Evolutionary conservation across 371 early-diverging fungal species (phyloP).

Genomic region (Rhizopus microsporus): DNA sequence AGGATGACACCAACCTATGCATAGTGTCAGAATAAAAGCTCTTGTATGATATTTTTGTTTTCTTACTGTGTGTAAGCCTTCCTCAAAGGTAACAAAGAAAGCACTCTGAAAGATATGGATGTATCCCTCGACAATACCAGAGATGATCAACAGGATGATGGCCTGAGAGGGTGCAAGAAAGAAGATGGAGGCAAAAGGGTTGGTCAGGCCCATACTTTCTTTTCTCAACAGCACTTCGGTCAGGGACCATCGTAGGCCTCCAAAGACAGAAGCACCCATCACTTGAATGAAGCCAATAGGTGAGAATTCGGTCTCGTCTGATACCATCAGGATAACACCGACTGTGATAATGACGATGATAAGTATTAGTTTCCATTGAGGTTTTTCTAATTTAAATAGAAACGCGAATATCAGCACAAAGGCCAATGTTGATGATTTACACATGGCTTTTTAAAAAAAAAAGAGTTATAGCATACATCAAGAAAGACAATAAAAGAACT

Average conservation of each 20-base stretch:
- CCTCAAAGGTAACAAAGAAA: conserved; percentile 44
- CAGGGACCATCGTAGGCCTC: conserved; percentile 86
- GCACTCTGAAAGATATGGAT: conserved; percentile 54
- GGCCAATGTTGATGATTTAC: conserved; percentile 87
- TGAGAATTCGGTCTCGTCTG: conserved; percentile 77
- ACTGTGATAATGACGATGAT: conserved; percentile 77
- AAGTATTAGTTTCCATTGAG: conserved; percentile 64
- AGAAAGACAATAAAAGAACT: conserved; percentile 12
- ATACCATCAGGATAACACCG: conserved; percentile 88
- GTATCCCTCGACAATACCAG: conserved; percentile 65
- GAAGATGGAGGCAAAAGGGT: conserved; percentile 82
- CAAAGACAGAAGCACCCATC: conserved; percentile 78
- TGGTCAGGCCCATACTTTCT: conserved; percentile 72
- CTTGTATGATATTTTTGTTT: not conserved
- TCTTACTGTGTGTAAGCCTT: conserved; percentile 46
- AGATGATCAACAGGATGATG: conserved; percentile 60
- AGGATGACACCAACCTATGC: conserved; percentile 37
- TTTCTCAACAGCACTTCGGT: conserved; percentile 85
- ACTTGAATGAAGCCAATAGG: conserved; percentile 64
- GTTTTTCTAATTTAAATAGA: conserved; percentile 78
- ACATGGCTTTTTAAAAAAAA: conserved; percentile 68
- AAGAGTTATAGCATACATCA: not conserved
- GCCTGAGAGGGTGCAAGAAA: conserved; percentile 78
- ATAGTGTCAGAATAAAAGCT: not conserved
- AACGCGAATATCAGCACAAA: conserved; percentile 90